phyloP scores from a whole-genome alignment of 2,329 filamentous ascomycete genomes.

The Fusarium secorum region DNA sequence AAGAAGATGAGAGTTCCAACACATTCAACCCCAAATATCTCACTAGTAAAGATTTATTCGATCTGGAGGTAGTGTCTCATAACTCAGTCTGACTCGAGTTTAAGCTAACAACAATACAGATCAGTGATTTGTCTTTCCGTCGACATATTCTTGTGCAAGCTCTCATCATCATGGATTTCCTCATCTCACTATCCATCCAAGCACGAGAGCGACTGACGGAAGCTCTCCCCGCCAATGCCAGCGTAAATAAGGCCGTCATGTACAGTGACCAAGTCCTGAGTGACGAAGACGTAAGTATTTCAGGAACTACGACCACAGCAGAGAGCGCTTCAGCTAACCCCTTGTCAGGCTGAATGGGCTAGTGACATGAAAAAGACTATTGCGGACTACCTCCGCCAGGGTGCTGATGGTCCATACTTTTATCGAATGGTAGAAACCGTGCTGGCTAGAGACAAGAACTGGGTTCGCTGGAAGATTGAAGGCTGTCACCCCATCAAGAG shows the following conservation, averaged over 20 bases:
- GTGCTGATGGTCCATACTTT: conserved; percentile 88
- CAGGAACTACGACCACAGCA: not conserved
- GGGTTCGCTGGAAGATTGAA: conserved; percentile 98
- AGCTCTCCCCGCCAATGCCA: conserved; percentile 64
- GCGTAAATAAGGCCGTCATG: conserved; percentile 84
- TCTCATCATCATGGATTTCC: conserved; percentile 92
- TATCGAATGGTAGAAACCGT: conserved; percentile 97
- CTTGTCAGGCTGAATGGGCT: conserved; percentile 78
- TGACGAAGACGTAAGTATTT: conserved; percentile 78
- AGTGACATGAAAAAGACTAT: conserved; percentile 79
- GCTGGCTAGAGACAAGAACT: conserved; percentile 94
- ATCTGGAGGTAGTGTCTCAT: conserved; percentile 74
- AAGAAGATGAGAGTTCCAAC: conserved; percentile 58
- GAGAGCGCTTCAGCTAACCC: conserved; percentile 10
- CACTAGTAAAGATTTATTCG: conserved; percentile 95
- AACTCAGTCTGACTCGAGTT: not conserved
- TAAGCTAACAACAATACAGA: conserved; percentile 52
- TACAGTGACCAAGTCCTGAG: conserved; percentile 75
- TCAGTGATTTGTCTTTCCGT: conserved; percentile 93
- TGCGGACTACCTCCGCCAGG: conserved; percentile 81
- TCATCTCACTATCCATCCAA: conserved; percentile 85
- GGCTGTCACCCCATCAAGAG: conserved; percentile 87
- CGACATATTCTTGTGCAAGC: conserved; percentile 95
- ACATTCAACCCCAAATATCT: conserved; percentile 96
- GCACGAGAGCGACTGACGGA: conserved; percentile 73